phyloP scores from a whole-genome alignment of 345 rosid genomes.

The Reutealis trisperma region DNA sequence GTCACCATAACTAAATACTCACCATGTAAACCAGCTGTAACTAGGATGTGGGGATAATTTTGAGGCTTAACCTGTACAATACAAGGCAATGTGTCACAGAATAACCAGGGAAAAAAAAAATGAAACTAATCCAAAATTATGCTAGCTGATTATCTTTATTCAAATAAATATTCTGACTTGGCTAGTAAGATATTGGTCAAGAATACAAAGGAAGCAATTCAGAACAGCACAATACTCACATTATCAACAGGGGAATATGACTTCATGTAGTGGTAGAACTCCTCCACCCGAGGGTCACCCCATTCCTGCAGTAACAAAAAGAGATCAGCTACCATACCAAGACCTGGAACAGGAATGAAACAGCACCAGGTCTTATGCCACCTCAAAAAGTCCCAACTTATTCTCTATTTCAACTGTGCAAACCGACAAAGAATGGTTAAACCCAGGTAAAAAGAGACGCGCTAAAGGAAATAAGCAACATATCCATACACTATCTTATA shows the following conservation, averaged over 20 bases:
- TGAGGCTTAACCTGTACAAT: slow-evolving; percentile 63
- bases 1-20: slow-evolving; percentile 20
- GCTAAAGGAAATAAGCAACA: no score
- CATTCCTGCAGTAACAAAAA: slow-evolving; percentile 66
- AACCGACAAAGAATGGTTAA: no score
- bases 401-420: no score
- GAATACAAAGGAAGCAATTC: background rate
- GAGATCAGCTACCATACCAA: background rate
- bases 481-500: no score
- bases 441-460: no score
- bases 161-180: background rate
- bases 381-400: no score
- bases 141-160: no score
- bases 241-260: slow-evolving; percentile 95
- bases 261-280: slow-evolving; percentile 85
- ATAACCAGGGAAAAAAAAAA: no score
- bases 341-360: no score
- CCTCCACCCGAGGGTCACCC: slow-evolving; percentile 96
- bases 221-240: slow-evolving; percentile 37
- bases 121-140: no score
- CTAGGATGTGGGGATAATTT: slow-evolving; percentile 77
- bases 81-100: slow-evolving; percentile 8
- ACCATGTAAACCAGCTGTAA: slow-evolving; percentile 91
- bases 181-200: background rate
- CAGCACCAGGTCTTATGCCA: no score